Evolutionary conservation across 73 alveolate species (phyloP), one percentile per base, ranked within the genome.

Genomic region (Tetrahymena borealis): DNA sequence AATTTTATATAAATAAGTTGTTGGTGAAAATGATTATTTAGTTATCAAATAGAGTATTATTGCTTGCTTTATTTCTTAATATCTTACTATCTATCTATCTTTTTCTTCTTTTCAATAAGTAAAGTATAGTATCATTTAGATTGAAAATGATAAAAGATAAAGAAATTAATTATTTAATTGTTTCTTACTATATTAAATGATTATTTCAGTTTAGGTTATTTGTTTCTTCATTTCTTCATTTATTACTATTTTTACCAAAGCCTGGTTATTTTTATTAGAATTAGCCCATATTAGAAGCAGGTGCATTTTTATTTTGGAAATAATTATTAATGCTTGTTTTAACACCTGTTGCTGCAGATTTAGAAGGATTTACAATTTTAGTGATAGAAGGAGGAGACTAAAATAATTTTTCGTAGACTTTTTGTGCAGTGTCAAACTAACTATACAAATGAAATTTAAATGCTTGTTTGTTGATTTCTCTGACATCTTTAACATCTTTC

Each of bases 401-500:
- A 6, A 60, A 60, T 2, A 60, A 6, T 60, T 60, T 60, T 60
- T 60, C 85, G 28, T 60, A 60, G 0, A 60, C 85, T 60, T 60
- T 60, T 60, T 60, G 28, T 20, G 85, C 85, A 4, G 85, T 60
- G 13, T 60, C 85, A n/a, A 60, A 60, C 28, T 60, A 60, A 35
- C 35, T 60, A 60, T 60, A 60, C 28, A 60, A 60, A 60, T 60
- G 85, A 24, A 60, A n/a, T 60, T 60, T 60, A 60, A 60, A 60
- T 18, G 85, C 85, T 20, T 93, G 78, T 91, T 90, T 93, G 60
- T 93, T 93, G 28, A 79, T 79, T 93, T 85, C 93, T 85, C 95
- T 93, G 5, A 93, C 95, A 85, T 93, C 95, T 31, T 39, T 20
- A 7, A 85, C 93, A 32, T 92, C 95, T 38, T 39, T 39, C 93